phyloP scores from a whole-genome alignment of 1,284 basidiomycete genomes.

The Cryptococcus sp. region DNA sequence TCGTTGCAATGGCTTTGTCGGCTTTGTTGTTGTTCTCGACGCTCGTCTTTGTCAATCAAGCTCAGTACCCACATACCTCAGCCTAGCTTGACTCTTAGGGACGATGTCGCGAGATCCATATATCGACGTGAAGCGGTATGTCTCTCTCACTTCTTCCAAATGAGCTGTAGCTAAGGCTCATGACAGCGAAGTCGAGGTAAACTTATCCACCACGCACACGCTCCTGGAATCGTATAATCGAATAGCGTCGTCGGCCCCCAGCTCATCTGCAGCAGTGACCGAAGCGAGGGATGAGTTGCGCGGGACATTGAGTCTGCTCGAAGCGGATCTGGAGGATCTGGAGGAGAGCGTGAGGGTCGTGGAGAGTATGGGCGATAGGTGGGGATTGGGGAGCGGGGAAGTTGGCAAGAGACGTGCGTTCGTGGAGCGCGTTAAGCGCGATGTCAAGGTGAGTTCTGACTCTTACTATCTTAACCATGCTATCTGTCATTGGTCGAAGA shows the following conservation, averaged over 20 bases:
- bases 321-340: slow-evolving; percentile 81
- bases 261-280: slow-evolving; percentile 8
- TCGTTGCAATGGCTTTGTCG: too few relatives aligned
- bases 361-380: slow-evolving; percentile 74
- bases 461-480: neutral
- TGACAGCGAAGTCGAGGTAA: slow-evolving; percentile 44
- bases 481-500: too few relatives aligned
- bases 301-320: slow-evolving; percentile 70
- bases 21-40: too few relatives aligned
- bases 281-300: slow-evolving; percentile 61
- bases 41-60: too few relatives aligned
- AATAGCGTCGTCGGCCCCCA: slow-evolving; percentile 17
- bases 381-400: slow-evolving; percentile 74
- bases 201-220: slow-evolving; percentile 30
- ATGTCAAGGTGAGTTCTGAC: slow-evolving; percentile 68
- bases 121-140: slow-evolving; percentile 46
- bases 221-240: slow-evolving; percentile 34
- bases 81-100: too few relatives aligned
- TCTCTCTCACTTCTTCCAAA: neutral
- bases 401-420: slow-evolving; percentile 71
- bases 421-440: slow-evolving; percentile 67
- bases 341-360: slow-evolving; percentile 88
- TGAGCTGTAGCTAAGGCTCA: neutral
- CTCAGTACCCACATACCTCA: too few relatives aligned
- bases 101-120: slow-evolving; percentile 49